Base-by-base conservation (phyloP, 2,329 filamentous ascomycete genomes). In the Diplodia corticola region DNA sequence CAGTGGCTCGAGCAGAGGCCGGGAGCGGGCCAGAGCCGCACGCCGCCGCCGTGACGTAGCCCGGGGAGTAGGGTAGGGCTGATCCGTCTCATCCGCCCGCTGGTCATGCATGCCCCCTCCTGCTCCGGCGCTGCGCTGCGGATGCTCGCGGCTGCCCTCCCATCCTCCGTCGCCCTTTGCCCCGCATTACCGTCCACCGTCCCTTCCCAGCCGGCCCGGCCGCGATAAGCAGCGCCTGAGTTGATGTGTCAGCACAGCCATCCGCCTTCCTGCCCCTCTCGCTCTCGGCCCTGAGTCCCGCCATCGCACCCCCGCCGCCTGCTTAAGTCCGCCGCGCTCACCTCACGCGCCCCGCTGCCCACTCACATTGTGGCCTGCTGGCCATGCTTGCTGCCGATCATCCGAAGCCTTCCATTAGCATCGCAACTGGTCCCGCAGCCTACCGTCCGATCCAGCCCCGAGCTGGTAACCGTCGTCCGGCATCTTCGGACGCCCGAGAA, bases 121-220 rank as follows among this genome's bases (percentile, higher is more conserved):
- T 37, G 20, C 3, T n/a, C 17, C 22, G 17, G 28, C 13, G 55
- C 57, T 61, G 20, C 35, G 10, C 37, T 30, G 22, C 61, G 61
- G 61, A 64, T 57, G 63, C 63, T 57, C 63, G 50, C 63, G 63
- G 63, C 63, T 64, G 40, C 4, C 57, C 26, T 35, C 48, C 57
- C 30, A n/a, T 40, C 26, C 48, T 28, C 44, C 26, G 40, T 28
- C 5, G 17, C 57, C 26, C 22, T 48, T 61, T 28, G 44, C 57
- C 57, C 44, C 57, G 57, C 57, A 61, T 12, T 28, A 6, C 40
- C 40, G 28, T 59, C 46, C 24, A 46, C 49, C 9, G 37, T 35
- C 17, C 12, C 5, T 17, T 22, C 24, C 20, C 30, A 24, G 33
- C 54, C n/a, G 54, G 28, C 44, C 33, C 35, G 35, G 54, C 54